Evolutionary conservation across 768 basidiomycete genomes (phyloP), one percentile per base, ranked within the genome.

Genomic region (Lentinus brumalis): DNA sequence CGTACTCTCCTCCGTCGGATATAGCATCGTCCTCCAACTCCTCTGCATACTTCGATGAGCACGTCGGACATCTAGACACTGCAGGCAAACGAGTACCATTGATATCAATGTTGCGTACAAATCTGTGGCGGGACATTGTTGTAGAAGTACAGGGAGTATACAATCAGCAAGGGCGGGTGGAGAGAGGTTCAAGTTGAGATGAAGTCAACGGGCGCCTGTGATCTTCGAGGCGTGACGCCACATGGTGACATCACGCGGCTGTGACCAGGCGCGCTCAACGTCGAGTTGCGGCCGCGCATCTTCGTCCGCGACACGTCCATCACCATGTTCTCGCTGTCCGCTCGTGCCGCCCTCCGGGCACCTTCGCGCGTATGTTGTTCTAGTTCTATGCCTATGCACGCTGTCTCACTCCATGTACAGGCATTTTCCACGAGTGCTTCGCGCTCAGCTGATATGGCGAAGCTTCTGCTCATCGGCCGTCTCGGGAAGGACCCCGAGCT

Each of bases 51-150:
- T 30, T 2, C 11, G 47, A 4, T 32, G 15, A 16, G 50, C 12
- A 55, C 29, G 3, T 41, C 7, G 40, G 29, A 12, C 14, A 10
- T 18, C 1, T n/a, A 15, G 9, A 35, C 3, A 6, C 4, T 5
- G 4, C 5, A 2, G 38, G 32, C n/a, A 50, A 21, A 38, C 50
- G 59, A 74, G 31, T 49, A 88, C 91, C 88, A 59, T 85, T 79
- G 44, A 97, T 78, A 73, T 97, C 86, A 31, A 98, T 77, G 76
- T 95, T 94, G 64, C 91, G 82, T 64, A 98, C 81, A 75, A 88
- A 84, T 70, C 95, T 87, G 76, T 98, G 97, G 73, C 97, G 83
- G 5, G 96, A 98, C 94, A 98, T 94, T 59, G 56, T 16, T 74
- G 54, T 64, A 61, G 59, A 53, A 56, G 45, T 66, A 61, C 52